Base-by-base conservation (phyloP, 768 basidiomycete genomes). In the Termitomyces sp. region DNA sequence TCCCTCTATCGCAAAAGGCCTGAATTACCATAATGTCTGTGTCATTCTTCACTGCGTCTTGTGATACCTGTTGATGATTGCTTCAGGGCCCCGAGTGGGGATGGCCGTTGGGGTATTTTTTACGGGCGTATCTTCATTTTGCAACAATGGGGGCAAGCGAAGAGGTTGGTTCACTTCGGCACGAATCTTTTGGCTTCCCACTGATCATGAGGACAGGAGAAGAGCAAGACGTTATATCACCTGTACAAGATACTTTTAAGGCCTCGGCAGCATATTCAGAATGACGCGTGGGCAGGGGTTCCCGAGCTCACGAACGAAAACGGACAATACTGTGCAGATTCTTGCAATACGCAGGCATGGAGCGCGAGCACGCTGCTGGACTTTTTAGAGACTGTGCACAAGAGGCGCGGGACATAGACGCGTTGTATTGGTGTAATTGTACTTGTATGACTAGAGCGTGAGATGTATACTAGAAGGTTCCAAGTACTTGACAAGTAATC, bases 341-440 rank as follows among this genome's bases (percentile, higher is more conserved):
- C 94, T 50, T 98, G 96, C 71, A 79, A 83, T 50, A 95, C 97
- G 32, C 97, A 98, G 71, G 97, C 96, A 4, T 98, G 96, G 97
- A 94, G 92, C 69, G 86, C 93, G 50, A 94, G 92, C 73, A 96
- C 94, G 24, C 73, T 98, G 64, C 78, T 98, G 32, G 96, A 97
- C 76, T 91, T 96, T 72, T 74, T 97, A 55, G 87, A 94, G 67
- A 84, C 81, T 52, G 92, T 91, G 58, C 84, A 91, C 68, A 76
- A 77, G 59, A 52, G 70, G 39, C 57, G 61, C 42, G 53, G 35
- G 18, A 32, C 51, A 35, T 57, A 61, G 62, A 53, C 45, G 57
- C 33, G 59, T 54, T 65, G 59, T 59, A 49, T 55, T 63, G 44
- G 32, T 58, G 40, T 63, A 32, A 24, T 66, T 63, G 65, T 60